Conservation (phyloP, 2,329 filamentous ascomycete species). For the Xylaria sp. region DNA sequence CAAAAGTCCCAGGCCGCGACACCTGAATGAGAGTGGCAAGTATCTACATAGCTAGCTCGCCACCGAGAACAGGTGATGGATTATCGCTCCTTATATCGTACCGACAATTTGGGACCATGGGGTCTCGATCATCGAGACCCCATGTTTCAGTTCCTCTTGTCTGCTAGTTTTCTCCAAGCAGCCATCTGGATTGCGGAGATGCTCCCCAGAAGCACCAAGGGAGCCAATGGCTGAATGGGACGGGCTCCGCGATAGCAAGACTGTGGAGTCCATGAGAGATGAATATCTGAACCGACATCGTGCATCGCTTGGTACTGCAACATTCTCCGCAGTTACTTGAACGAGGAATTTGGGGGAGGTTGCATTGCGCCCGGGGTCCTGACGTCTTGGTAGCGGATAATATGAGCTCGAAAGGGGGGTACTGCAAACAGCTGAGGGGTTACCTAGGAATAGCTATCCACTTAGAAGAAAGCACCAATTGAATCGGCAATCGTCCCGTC, state of each 20-base stretch:
- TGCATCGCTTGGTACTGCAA: slow-evolving; percentile 4
- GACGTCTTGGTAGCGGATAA: slow-evolving; percentile 19
- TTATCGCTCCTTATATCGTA: slow-evolving; percentile 24
- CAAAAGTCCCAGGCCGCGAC: background rate
- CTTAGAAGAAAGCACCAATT: background rate
- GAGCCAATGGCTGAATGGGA: slow-evolving; percentile 12
- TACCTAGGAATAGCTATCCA: background rate
- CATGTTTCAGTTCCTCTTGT: background rate
- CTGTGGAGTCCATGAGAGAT: slow-evolving; percentile 5
- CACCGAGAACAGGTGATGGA: background rate
- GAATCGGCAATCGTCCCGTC: slow-evolving; percentile 30
- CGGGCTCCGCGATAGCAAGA: slow-evolving; percentile 11
- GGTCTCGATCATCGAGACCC: background rate
- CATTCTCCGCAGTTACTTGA: slow-evolving; percentile 32
- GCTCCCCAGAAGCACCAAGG: background rate
- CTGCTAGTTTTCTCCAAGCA: background rate
- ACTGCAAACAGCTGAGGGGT: slow-evolving; percentile 1
- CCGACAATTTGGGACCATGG: slow-evolving; percentile 12
- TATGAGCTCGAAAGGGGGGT: background rate
- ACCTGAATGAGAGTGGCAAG: background rate
- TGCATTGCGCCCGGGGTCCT: slow-evolving; percentile 6
- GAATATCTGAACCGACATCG: slow-evolving; percentile 16
- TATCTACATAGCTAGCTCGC: background rate
- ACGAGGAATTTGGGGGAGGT: slow-evolving; percentile 25
- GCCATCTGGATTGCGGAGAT: slow-evolving; percentile 12